Conservation (phyloP, 2,329 filamentous ascomycete genomes). For the Colletotrichum plurivorum region DNA sequence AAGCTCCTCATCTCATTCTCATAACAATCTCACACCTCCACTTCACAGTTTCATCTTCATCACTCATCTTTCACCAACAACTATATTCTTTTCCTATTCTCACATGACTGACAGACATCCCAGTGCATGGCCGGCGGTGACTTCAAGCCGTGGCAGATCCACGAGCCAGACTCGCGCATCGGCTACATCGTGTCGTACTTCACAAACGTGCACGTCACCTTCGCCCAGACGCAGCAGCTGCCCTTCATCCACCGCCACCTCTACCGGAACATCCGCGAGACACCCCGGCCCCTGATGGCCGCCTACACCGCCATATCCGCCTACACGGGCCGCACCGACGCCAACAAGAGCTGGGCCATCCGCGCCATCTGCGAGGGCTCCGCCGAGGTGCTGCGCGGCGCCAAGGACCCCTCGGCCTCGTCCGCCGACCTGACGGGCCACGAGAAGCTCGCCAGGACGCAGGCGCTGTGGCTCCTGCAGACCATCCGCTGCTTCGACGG, state of each 20-base stretch:
- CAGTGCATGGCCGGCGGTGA: constrained; percentile 13
- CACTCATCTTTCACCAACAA: not conserved
- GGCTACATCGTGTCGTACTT: constrained; percentile 52
- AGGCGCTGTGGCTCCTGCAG: constrained; percentile 59
- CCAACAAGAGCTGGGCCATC: constrained; percentile 57
- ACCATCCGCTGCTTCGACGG: constrained; percentile 60
- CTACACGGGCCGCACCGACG: constrained; percentile 53
- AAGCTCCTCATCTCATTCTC: not conserved
- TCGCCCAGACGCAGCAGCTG: constrained; percentile 53
- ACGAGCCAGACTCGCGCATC: constrained; percentile 52
- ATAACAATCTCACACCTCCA: not conserved
- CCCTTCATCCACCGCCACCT: constrained; percentile 60
- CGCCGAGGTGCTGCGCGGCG: constrained; percentile 50
- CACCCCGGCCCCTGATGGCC: constrained; percentile 56
- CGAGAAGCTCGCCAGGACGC: constrained; percentile 59
- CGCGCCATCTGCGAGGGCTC: constrained; percentile 55
- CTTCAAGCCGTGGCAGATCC: constrained; percentile 47
- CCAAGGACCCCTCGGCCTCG: constrained; percentile 1
- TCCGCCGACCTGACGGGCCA: constrained; percentile 43
- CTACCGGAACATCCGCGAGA: constrained; percentile 52
- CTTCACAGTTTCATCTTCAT: not conserved
- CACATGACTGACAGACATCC: constrained; percentile 10
- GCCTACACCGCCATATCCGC: constrained; percentile 57
- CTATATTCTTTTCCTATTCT: not conserved
- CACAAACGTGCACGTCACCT: constrained; percentile 51